Base-by-base conservation (phyloP, 768 basidiomycete species). In the Xerocomellus amylosporus region DNA sequence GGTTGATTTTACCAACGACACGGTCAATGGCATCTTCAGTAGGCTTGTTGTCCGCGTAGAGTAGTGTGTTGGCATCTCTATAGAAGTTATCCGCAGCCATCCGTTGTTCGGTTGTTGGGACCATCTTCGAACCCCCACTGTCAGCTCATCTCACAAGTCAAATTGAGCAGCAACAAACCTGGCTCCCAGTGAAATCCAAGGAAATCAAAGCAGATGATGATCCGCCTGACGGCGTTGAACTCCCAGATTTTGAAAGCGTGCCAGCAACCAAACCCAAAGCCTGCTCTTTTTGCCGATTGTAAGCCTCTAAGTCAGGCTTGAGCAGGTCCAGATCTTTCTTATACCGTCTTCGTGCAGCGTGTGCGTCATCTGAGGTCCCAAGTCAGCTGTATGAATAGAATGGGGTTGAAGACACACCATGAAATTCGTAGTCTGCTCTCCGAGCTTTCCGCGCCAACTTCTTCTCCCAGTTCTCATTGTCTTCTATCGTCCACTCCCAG, bases 11-110 rank as follows among this genome's bases (percentile, higher is more conserved):
- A 58, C 83, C 75, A 34, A 95, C 86, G 22, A 98, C 87, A 37
- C 90, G 75, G 72, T 99, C 97, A 54, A 98, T 92, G 6, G 93
- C 94, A 41, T 98, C 97, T 64, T 99, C 96, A 19, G 80, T 83
- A 4, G 97, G 97, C 65, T 96, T 97, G 77, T 83, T 93, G 71
- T 98, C 95, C 2, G 91, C 96, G 66, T 98, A 99, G 12, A 93
- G 79, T 22, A 98, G 77, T 4, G 86, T 91, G 64, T 97, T 96
- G 26, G 93, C 91, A 60, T 98, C 96, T 46, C 95, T 82, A 71
- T 98, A 99, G 42, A 98, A 76, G 60, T 83, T 84, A 59, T 96
- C 93, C 26, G 79, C 80, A 26, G 88, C 86, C 43, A 86, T 72
- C 54, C 80, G 80, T 65, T 90, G 88, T 46, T 83, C 77, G 34